phyloP scores from a whole-genome alignment of 2,329 filamentous ascomycete species.

The Metarhizium guizhouense region DNA sequence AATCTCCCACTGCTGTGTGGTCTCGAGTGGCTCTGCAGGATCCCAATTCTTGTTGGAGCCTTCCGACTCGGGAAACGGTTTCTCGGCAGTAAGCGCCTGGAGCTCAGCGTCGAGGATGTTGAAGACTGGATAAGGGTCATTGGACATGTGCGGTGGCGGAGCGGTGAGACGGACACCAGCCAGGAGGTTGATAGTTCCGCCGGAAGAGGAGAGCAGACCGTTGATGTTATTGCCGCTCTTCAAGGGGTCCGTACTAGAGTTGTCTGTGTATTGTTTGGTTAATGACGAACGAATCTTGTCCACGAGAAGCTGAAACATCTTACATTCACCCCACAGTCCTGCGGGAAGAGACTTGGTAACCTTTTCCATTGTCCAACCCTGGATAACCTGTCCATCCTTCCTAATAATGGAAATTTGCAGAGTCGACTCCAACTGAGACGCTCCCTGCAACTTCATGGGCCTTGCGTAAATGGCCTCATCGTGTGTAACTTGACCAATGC shows the following conservation, averaged over 20 bases:
- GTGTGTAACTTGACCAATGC: not conserved
- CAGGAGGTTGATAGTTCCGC: not conserved
- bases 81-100: not conserved
- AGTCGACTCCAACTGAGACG: not conserved
- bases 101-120: not conserved
- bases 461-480: not conserved
- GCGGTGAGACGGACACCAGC: not conserved
- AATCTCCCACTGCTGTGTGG: not conserved
- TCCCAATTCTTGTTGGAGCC: not conserved
- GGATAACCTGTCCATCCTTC: not conserved
- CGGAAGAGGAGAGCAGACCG: not conserved
- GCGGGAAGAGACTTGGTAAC: not conserved
- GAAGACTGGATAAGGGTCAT: not conserved
- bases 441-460: not conserved
- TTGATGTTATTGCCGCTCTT: not conserved
- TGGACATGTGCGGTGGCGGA: not conserved
- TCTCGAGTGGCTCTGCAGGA: not conserved
- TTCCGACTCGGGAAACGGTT: not conserved
- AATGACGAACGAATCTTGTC: too few species aligned
- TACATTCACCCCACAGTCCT: not conserved
- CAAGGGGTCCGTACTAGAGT: not conserved
- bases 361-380: not conserved
- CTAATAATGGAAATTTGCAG: not conserved
- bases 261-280: not conserved
- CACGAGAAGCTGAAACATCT: not conserved